phyloP scores from a whole-genome alignment of 805 yeast species.

The Vanderwaltozyma tropicalis region DNA sequence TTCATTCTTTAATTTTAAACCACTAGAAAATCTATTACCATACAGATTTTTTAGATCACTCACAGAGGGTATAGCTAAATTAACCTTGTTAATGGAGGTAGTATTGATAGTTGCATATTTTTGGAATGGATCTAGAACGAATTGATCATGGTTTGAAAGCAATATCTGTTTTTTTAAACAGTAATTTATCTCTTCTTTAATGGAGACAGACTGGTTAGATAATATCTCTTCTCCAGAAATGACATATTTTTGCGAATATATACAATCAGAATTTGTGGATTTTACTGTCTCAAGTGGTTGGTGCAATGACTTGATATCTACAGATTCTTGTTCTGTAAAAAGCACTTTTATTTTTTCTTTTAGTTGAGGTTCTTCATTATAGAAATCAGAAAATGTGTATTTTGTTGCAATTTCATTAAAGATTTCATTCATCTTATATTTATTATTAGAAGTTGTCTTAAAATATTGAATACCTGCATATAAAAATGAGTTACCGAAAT shows the following conservation, averaged over 20 bases:
- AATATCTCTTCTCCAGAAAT: no score
- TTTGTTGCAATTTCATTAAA: slow-evolving; percentile 24
- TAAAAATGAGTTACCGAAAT: slow-evolving; percentile 21
- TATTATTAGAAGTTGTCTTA: slow-evolving; percentile 9
- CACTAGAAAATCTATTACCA: slow-evolving; percentile 3
- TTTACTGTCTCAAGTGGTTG: no score
- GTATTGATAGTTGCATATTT: neutral
- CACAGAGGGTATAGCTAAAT: slow-evolving; percentile 17
- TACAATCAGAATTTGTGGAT: no score
- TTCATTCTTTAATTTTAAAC: no score
- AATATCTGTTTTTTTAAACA: neutral
- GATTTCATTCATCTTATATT: slow-evolving; percentile 16
- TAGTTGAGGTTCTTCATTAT: no score
- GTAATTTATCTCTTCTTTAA: no score
- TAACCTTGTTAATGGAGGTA: neutral
- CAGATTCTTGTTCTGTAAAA: no score
- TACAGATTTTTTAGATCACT: no score
- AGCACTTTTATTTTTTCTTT: no score
- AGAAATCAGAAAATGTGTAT: slow-evolving; percentile 2
- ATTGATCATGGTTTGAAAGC: neutral
- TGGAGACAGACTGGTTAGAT: no score
- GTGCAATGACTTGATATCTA: no score
- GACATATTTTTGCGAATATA: no score
- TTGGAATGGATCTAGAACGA: neutral
- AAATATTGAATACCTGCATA: slow-evolving; percentile 25